Evolutionary conservation across 805 yeast genomes (phyloP), one percentile per base, ranked within the genome.

Genomic region (Teunomyces tritomae): DNA sequence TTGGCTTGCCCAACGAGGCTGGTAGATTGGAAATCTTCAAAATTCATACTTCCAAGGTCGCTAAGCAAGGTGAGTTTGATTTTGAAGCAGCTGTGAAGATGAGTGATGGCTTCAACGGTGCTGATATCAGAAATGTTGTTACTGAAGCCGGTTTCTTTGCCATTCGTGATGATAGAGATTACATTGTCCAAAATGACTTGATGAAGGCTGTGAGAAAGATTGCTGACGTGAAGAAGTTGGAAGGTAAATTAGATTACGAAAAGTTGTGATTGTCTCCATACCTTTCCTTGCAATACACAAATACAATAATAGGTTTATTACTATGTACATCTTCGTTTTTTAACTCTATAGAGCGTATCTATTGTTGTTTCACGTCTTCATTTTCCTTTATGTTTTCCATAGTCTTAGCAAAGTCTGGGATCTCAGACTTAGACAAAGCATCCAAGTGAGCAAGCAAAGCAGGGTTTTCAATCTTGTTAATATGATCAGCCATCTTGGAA

Each of bases 141-240:
- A 92, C 99, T n/a, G 99, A 92, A 73, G 97, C 97, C 26, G 99
- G 99, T 2, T 94, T 94, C 73, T 89, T 91, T 58, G 98, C 99
- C 46, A 94, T 94, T 58, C 83, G 99, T 72, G 97, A 94, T 63
- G 99, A 94, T 65, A 84, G 99, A 61, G 97, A 92, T 66, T 89
- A 89, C 71, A 89, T 94, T 58, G 67, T 89, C 45, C 99, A 94
- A 67, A 84, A 87, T 59, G 99, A 94, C 74, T 67, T 94, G 69
- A 87, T 94, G 92, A 94, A 94, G 70, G 99, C 99, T 13, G 98
- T 90, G 39, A 82, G 99, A 70, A 94, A 94, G 74, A 97, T 94
- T 51, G 91, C 92, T 17, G 99, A 94, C 67, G 85, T 89, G 46
- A 94, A 94, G 85, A 94, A 94, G 71, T 79, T 94, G 68, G 99